Base-by-base conservation (phyloP, 176 grass and related monocot genomes). In the Cocos nucifera region DNA sequence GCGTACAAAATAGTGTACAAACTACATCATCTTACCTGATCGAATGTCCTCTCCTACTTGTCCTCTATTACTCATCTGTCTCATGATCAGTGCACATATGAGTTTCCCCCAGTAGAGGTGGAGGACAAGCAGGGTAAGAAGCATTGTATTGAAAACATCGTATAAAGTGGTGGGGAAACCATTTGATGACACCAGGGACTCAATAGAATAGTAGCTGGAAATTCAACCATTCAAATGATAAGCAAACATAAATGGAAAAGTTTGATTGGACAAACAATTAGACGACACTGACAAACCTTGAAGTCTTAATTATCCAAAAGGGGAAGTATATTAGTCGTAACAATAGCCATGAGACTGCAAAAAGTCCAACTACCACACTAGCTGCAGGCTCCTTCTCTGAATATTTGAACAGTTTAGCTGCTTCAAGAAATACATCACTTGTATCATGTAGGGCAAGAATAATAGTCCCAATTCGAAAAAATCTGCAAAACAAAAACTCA, bases 71-170 rank as follows among this genome's bases (percentile, higher is more conserved):
- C 62, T 86, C 84, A 92, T 57, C 69, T 98, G 94, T 67, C 54
- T 93, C 68, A 79, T 84, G 72, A 98, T 89, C 94, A 98, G 92
- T 73, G 71, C 72, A 63, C 78, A 93, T 78, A 98, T 98, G 62
- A 98, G 94, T 70, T 92, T 98, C 79, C 94, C 63, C 94, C 94
- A 98, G 74, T 98, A 98, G 16, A 89, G 62, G 73, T 98, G 94
- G 78, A 92, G 93, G 54, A 92, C 88, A 72, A 92, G 79, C 56
- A 98, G 76, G 14, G 84, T 98, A 61, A 98, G 79, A 69, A 98
- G 94, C 94, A 98, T 98, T 48, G 94, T 92, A 73, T 98, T 98
- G 68, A 86, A 86, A 56, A 81, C 49, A 21, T 98, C 92, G 83
- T 98, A 98, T 54, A 98, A 76, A 62, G 62, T 25, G 64, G 79